Evolutionary conservation across 768 basidiomycete species (phyloP), one percentile per base, ranked within the genome.

Genomic region (Termitomyces sp.): DNA sequence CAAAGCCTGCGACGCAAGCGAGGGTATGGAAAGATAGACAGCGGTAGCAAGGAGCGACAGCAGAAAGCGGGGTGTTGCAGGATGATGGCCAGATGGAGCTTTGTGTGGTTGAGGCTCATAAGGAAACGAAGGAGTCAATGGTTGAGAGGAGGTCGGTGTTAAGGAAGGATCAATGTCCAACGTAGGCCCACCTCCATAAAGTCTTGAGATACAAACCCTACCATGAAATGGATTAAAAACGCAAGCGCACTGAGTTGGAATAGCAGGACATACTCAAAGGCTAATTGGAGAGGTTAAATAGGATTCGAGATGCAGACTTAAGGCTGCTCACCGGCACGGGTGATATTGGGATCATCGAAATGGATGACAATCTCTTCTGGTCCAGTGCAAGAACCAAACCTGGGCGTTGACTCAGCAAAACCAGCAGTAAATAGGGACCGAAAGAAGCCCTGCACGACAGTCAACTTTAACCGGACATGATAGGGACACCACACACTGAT

Each of bases 341-440:
- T 93, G 68, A 96, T 95, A 68, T 95, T 96, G 16, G 77, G 82
- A 68, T 95, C 94, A 67, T 93, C 87, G 62, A 95, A 89, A 48
- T 79, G 77, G 47, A 95, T 76, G 62, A 85, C 78, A 52, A 95
- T 82, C 60, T 86, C 81, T 55, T 87, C 83, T 3, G 77, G 67
- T 16, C 68, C 71, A 54, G 63, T 60, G 50, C 62, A 64, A 18
- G 67, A 67, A 46, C 67, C 62, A n/a, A 66, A 68, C 33, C 73
- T 61, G 50, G 68, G 62, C 9, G 73, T 68, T 1, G 88, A 86
- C 66, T 93, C 92, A 33, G 78, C 72, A 66, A 91, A 93, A 4
- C 88, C 91, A 1, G 85, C 82, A 0, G 89, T 91, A 72, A 96
- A 97, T 23, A 97, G 81, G 35, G 91, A 87, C 50, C 84, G 80